Percentiles rank a stretch among this genome's conserved stretches.
phyloP scores from a whole-genome alignment of 164 flowering plant species.

The Hamamelis virginiana region DNA sequence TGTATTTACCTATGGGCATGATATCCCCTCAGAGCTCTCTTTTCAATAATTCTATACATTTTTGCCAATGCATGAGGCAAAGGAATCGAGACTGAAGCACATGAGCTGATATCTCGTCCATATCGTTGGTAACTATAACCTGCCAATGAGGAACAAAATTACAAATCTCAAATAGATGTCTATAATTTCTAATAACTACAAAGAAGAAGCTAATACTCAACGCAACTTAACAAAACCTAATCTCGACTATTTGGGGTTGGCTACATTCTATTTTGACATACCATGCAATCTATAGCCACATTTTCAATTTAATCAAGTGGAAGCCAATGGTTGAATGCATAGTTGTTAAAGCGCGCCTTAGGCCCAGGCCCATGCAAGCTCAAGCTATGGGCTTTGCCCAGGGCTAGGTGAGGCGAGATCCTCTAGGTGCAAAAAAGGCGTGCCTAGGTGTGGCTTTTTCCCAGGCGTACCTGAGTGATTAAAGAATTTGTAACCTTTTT shows the following conservation, averaged over 20 bases:
- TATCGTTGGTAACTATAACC: constrained; percentile 14
- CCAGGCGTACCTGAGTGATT: too few species aligned
- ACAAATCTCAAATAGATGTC: background rate
- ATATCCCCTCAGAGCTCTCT: constrained; percentile 1
- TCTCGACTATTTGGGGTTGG: background rate
- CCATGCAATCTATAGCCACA: background rate
- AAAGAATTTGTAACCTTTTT: too few species aligned
- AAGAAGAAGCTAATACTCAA: background rate
- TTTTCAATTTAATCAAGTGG: background rate
- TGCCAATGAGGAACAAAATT: background rate
- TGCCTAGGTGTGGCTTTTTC: too few species aligned
- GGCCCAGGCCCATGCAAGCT: too few species aligned
- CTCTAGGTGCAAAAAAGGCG: too few species aligned
- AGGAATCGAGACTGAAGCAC: constrained; percentile 5
- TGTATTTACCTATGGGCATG: constrained; percentile 24
- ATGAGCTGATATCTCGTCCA: background rate
- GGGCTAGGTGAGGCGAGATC: too few species aligned
- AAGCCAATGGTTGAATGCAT: background rate
- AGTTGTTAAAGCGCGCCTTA: background rate
- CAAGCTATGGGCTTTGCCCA: too few species aligned
- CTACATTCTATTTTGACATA: background rate
- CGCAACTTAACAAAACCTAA: background rate
- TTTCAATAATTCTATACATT: background rate
- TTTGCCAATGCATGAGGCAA: background rate
- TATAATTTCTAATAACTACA: background rate